Percentiles rank a stretch among this genome's conserved stretches.
Conservation (phyloP, 345 rosid genomes). For the Aquilaria malaccensis region DNA sequence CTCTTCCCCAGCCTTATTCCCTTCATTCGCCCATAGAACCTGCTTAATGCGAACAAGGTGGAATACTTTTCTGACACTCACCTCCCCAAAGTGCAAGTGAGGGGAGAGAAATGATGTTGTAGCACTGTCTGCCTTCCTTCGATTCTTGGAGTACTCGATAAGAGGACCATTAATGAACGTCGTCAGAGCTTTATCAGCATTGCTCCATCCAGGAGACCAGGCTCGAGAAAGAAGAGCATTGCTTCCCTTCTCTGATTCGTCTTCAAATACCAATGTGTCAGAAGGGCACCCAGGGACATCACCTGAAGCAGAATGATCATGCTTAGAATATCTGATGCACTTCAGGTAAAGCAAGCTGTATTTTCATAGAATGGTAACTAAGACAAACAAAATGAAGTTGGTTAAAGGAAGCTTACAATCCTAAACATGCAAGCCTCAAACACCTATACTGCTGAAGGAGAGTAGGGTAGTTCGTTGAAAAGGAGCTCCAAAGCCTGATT, state of each 20-base stretch:
- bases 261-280: conserved; percentile 74
- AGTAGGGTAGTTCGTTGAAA: too few species aligned
- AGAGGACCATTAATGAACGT: conserved; percentile 83
- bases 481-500: too few species aligned
- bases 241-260: conserved; percentile 90
- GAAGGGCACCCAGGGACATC: conserved; percentile 61
- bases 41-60: conserved; percentile 92
- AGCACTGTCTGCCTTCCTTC: conserved; percentile 93
- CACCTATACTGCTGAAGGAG: background rate
- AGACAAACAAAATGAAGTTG: too few species aligned
- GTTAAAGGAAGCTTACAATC: background rate
- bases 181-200: conserved; percentile 82
- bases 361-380: too few species aligned
- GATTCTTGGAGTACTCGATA: conserved; percentile 78
- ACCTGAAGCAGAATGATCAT: conserved; percentile 39
- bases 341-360: too few species aligned
- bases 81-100: conserved; percentile 96
- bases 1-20: conserved; percentile 85
- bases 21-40: conserved; percentile 92
- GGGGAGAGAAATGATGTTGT: conserved; percentile 97
- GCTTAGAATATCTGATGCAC: background rate
- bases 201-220: conserved; percentile 99
- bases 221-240: conserved; percentile 97
- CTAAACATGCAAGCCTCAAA: background rate
- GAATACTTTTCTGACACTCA: conserved; percentile 91